Evolutionary conservation across 1,284 basidiomycete species (phyloP), one percentile per base, ranked within the genome.

Genomic region (Trichosporon asahii): DNA sequence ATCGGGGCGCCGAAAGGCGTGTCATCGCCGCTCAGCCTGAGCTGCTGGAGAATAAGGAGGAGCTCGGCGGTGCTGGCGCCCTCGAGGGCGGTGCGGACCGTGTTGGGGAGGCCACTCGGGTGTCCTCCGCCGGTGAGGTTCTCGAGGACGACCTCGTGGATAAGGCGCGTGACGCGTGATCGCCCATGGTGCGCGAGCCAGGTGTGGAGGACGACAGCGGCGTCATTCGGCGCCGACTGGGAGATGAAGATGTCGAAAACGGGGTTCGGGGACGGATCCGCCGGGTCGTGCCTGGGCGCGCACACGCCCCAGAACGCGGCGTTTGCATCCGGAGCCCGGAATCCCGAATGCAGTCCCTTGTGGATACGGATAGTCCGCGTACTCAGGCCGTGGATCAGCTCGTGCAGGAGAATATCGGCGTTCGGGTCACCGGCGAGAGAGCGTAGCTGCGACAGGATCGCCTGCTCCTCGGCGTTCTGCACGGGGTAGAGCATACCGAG

Each of bases 271-370:
- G 15, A 25, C 8, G 65, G 64, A 8, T 60, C 64, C 0, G 29
- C 18, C 12, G 18, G 12, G 57, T 64, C 66, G 3, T 27, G 4
- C 31, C 31, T 18, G 31, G 46, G 31, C 35, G 40, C 4, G n/a
- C 46, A 65, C 12, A 71, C 65, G 37, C 70, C 70, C 70, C 66
- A 68, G 70, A 71, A 71, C 23, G 21, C 9, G 18, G 65, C 46
- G 35, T 55, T 57, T 21, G 53, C 44, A 44, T 66, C 46, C 6
- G 67, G 67, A 2, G 37, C 44, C 5, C 70, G 70, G 65, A 71
- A 71, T 8, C 70, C 70, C 8, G 70, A 61, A 57, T 66, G 64
- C 15, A 71, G 67, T 5, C 70, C 70, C 67, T 68, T 71, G 67
- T 68, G 66, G 44, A 66, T 37, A 23, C 55, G 65, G 31, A 71